Evolutionary conservation across 2,329 filamentous ascomycete genomes (phyloP).

Genomic region (Dothideomycetes sp.): DNA sequence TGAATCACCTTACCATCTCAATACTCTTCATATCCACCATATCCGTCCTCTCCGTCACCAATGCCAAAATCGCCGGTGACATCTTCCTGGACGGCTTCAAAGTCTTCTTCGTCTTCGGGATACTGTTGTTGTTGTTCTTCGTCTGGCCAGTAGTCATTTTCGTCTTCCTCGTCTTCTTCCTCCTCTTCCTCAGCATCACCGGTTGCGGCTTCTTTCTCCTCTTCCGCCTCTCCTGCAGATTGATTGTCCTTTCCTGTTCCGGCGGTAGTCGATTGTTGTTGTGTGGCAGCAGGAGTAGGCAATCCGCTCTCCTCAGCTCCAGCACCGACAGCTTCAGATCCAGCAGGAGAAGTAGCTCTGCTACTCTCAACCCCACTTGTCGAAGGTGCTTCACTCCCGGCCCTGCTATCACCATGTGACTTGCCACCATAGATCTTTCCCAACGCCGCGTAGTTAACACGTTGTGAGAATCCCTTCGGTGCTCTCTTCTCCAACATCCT

Average conservation of each 20-base stretch:
- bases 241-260: not conserved
- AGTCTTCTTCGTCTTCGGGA: constrained; percentile 9
- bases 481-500: constrained; percentile 39
- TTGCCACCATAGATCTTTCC: constrained; percentile 29
- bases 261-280: not conserved
- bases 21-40: constrained; percentile 13
- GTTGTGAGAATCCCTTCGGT: constrained; percentile 31
- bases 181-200: constrained; percentile 12
- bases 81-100: constrained; percentile 1
- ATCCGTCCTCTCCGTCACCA: constrained; percentile 13
- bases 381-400: constrained; percentile 10
- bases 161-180: constrained; percentile 17
- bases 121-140: constrained; percentile 1
- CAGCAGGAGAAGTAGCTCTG: not conserved
- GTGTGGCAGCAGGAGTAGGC: not conserved
- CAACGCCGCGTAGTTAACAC: constrained; percentile 40
- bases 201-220: constrained; percentile 9
- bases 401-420: constrained; percentile 11
- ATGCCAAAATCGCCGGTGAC: constrained; percentile 13
- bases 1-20: not conserved
- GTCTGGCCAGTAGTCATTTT: constrained; percentile 10
- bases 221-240: not conserved
- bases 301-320: not conserved
- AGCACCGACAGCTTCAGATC: not conserved
- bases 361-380: constrained; percentile 8